Percentiles rank a stretch among this genome's conserved stretches.
phyloP scores from a whole-genome alignment of 1,139 yeast species.

The Hyphopichia buzzinii region DNA sequence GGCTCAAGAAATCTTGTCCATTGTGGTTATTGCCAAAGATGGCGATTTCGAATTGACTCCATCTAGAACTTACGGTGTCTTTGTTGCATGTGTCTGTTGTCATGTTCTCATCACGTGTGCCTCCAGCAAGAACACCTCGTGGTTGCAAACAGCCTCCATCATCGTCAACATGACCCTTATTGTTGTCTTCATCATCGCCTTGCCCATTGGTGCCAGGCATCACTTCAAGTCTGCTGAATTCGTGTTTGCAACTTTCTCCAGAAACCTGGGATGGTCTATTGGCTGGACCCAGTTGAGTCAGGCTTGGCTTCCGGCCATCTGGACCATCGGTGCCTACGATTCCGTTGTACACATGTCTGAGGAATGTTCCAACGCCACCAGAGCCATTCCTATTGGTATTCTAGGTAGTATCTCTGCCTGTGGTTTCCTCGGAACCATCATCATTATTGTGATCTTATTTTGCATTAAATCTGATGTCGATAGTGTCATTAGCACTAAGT shows the following conservation, averaged over 20 bases:
- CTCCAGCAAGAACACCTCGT: conserved; percentile 19
- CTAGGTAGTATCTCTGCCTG: conserved; percentile 24
- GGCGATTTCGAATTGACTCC: conserved; percentile 23
- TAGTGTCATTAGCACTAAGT: conserved; percentile 14
- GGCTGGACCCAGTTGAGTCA: conserved; percentile 15
- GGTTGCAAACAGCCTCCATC: conserved; percentile 21
- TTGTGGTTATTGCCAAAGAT: conserved; percentile 19
- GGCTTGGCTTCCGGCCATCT: conserved; percentile 31
- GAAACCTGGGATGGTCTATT: conserved; percentile 10
- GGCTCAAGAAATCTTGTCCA: conserved; percentile 24
- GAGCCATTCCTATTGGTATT: conserved; percentile 27
- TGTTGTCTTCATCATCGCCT: conserved; percentile 21
- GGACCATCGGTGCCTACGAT: conserved; percentile 35
- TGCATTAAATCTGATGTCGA: conserved; percentile 19
- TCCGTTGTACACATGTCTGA: conserved; percentile 32
- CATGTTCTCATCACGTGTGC: conserved; percentile 20
- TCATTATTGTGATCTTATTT: conserved; percentile 18
- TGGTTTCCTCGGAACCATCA: conserved; percentile 19
- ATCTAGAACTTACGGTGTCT: conserved; percentile 25
- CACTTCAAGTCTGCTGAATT: conserved; percentile 14
- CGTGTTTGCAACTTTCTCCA: conserved; percentile 18
- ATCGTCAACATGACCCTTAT: conserved; percentile 15
- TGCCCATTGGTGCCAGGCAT: conserved; percentile 25
- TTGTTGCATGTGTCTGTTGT: conserved; percentile 22
- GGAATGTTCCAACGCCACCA: conserved; percentile 26